Percentiles rank a stretch among this genome's conserved stretches.
Evolutionary conservation across 202 grass and related monocot genomes (phyloP).

Genomic region (Hordeum pubiflorum): DNA sequence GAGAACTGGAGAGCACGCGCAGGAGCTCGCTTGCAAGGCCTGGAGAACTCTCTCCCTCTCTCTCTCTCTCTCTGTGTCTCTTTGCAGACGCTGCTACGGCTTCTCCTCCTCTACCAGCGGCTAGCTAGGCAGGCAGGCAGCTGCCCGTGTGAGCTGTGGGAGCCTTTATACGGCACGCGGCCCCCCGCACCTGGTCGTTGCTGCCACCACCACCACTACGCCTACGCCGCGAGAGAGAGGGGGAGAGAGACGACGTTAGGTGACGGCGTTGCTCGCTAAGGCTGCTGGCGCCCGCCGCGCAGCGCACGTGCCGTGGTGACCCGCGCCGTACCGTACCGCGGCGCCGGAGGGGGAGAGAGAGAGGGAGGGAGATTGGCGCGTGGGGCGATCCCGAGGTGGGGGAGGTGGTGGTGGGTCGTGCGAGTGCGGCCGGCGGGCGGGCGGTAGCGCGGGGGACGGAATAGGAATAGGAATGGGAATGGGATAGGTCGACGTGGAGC

Average conservation of each 20-base stretch:
- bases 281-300: not conserved
- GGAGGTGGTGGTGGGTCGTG: not conserved
- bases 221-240: not conserved
- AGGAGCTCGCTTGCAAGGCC: not conserved
- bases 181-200: not conserved
- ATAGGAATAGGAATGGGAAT: not conserved
- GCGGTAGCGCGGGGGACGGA: not conserved
- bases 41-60: not conserved
- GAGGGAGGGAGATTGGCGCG: not conserved
- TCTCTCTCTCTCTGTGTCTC: not conserved
- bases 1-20: not conserved
- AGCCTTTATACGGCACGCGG: not conserved
- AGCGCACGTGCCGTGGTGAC: not conserved
- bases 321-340: not conserved
- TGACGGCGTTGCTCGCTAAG: not conserved
- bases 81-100: not conserved
- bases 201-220: no score
- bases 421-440: not conserved
- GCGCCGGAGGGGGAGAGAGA: not conserved
- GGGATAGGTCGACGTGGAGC: not conserved
- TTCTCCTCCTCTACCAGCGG: not conserved
- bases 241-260: not conserved
- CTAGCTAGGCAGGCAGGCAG: not conserved
- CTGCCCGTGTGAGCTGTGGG: not conserved
- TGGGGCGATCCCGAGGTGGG: not conserved